Evolutionary conservation across 1,139 yeast species (phyloP).

Genomic region (Entelexis paramagnoliae): DNA sequence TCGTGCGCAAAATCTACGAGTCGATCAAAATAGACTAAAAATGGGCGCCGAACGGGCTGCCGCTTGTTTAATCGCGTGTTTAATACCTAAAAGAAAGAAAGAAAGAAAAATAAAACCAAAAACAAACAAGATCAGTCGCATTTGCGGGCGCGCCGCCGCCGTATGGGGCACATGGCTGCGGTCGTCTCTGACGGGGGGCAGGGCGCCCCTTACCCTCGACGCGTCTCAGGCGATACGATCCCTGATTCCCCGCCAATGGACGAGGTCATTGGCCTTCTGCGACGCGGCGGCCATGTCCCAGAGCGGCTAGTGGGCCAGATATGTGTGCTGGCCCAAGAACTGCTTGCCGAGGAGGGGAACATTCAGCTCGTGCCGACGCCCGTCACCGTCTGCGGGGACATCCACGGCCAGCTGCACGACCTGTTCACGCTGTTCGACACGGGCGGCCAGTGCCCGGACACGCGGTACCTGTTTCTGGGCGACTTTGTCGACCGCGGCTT

Average conservation of each 20-base stretch:
- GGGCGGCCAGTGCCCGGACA: conserved; percentile 78
- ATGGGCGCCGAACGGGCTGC: no score
- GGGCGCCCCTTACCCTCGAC: conserved; percentile 8
- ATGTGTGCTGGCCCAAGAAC: conserved; percentile 82
- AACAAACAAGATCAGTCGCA: no score
- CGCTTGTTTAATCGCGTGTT: no score
- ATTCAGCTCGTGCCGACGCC: conserved; percentile 95
- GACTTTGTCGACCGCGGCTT: conserved; percentile 91
- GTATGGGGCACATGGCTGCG: no score
- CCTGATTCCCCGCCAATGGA: conserved; percentile 13
- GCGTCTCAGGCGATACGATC: neutral
- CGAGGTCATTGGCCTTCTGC: conserved; percentile 13
- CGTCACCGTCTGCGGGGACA: conserved; percentile 93
- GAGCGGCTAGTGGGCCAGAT: conserved; percentile 72
- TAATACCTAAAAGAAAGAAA: no score
- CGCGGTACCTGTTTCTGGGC: conserved; percentile 69
- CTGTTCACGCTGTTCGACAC: conserved; percentile 66
- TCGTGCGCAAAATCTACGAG: conserved; percentile 69
- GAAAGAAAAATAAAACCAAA: no score
- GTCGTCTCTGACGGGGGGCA: no score
- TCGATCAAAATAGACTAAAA: conserved; percentile 73
- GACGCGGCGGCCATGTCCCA: conserved; percentile 58
- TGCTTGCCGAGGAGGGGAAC: conserved; percentile 79
- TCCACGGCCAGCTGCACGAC: conserved; percentile 95
- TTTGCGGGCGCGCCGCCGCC: no score